Conservation (phyloP, 2,329 filamentous ascomycete genomes). For the Pseudocercospora eumusae region DNA sequence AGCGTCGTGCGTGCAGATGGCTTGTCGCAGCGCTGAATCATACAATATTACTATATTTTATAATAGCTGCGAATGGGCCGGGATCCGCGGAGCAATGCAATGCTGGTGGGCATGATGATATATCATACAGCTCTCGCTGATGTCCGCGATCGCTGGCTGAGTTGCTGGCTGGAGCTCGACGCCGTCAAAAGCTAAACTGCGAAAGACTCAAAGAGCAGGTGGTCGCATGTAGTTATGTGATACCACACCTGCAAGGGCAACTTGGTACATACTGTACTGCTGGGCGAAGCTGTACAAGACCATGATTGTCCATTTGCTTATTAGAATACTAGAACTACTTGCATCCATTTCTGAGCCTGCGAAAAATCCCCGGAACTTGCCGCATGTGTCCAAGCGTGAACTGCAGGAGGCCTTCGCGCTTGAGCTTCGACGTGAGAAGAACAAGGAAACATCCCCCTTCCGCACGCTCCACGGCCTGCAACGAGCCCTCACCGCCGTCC, state of each 20-base stretch:
- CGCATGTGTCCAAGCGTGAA: constrained; percentile 8
- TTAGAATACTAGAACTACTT: too few relatives aligned
- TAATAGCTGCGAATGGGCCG: not conserved
- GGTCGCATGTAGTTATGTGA: not conserved
- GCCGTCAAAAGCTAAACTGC: not conserved
- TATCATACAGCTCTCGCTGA: too few relatives aligned
- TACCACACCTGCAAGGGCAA: not conserved
- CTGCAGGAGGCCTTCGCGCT: not conserved
- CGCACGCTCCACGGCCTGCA: not conserved
- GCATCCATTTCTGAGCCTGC: not conserved
- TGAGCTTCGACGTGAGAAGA: not conserved
- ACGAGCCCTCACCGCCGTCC: not conserved
- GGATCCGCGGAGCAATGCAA: not conserved
- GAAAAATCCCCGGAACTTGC: not conserved
- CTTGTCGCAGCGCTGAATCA: not conserved
- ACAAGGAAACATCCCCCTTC: not conserved
- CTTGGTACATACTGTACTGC: not conserved
- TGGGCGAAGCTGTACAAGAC: too few relatives aligned
- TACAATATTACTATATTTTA: too few relatives aligned
- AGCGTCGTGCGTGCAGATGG: not conserved
- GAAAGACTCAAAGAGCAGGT: not conserved
- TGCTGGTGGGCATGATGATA: too few relatives aligned
- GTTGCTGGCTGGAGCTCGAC: not conserved
- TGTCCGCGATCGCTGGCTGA: too few relatives aligned
- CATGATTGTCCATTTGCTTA: not conserved